Evolutionary conservation across 2,329 filamentous ascomycete genomes (phyloP).

Genomic region (Epichloe uncinata): DNA sequence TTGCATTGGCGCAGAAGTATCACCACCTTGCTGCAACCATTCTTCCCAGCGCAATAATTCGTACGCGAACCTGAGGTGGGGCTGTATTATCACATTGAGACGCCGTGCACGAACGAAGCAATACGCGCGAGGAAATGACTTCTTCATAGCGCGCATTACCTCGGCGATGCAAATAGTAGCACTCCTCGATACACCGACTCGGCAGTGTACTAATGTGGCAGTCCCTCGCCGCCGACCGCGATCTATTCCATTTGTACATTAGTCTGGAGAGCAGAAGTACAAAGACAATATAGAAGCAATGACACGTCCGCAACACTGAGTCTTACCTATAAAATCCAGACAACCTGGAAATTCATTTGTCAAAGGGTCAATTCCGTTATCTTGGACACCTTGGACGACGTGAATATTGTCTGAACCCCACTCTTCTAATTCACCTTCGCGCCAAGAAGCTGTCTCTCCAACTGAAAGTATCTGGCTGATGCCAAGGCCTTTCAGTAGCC

Average conservation of each 20-base stretch:
- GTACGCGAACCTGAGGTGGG: conserved; percentile 87
- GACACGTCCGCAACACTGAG: neutral
- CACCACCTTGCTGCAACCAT: conserved; percentile 43
- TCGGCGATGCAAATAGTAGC: conserved; percentile 99
- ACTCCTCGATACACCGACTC: conserved; percentile 87
- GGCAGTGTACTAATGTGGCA: conserved; percentile 88
- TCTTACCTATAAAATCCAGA: conserved; percentile 75
- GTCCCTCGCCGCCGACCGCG: conserved; percentile 62
- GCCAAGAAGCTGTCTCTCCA: conserved; percentile 78
- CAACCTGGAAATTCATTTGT: conserved; percentile 77
- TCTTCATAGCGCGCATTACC: conserved; percentile 69
- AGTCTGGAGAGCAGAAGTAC: neutral
- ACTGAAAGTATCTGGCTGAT: conserved; percentile 85
- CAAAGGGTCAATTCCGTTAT: conserved; percentile 90
- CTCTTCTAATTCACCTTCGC: conserved; percentile 49
- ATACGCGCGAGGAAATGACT: conserved; percentile 87
- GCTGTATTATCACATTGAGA: conserved; percentile 96
- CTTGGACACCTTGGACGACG: conserved; percentile 74
- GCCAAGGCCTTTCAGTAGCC: conserved; percentile 63
- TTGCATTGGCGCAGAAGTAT: conserved; percentile 32
- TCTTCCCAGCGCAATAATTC: conserved; percentile 97
- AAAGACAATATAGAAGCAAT: neutral
- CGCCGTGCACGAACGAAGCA: conserved; percentile 88
- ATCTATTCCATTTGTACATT: conserved; percentile 36
- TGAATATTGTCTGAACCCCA: conserved; percentile 74